phyloP scores from a whole-genome alignment of 2,329 filamentous ascomycete species.

The Cladosporium sp. region DNA sequence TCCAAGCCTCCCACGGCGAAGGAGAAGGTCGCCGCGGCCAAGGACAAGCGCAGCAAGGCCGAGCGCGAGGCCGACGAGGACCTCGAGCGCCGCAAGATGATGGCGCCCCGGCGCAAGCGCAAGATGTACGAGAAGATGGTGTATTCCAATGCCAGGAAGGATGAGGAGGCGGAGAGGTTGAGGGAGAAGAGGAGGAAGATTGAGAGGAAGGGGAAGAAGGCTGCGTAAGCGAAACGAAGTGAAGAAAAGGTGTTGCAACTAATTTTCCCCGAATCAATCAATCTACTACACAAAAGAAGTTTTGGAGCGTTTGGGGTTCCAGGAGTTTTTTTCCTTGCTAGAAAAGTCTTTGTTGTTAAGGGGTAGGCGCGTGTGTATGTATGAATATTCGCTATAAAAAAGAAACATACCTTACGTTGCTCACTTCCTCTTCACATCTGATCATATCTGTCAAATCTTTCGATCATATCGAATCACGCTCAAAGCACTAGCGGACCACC shows the following conservation, averaged over 20 bases:
- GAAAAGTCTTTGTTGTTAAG: too few species aligned
- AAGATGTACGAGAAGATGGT: slow-evolving; percentile 98
- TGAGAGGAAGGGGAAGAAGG: slow-evolving; percentile 51
- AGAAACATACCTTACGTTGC: too few species aligned
- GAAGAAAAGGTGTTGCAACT: neutral
- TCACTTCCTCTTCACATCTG: too few species aligned
- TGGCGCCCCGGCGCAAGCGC: slow-evolving; percentile 97
- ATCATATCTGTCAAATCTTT: too few species aligned
- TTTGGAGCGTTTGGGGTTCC: neutral
- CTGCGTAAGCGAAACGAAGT: neutral
- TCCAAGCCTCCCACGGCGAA: slow-evolving; percentile 52
- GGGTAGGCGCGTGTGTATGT: too few species aligned
- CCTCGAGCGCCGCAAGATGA: slow-evolving; percentile 89
- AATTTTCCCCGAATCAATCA: too few species aligned
- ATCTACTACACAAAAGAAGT: too few species aligned
- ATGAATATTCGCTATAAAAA: too few species aligned
- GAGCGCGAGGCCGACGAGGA: slow-evolving; percentile 74
- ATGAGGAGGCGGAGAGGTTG: slow-evolving; percentile 81
- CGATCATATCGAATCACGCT: too few species aligned
- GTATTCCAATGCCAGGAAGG: slow-evolving; percentile 91
- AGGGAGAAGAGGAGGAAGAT: slow-evolving; percentile 86
- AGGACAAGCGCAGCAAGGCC: slow-evolving; percentile 63
- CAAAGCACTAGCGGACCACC: too few species aligned
- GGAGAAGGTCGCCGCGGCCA: slow-evolving; percentile 60
- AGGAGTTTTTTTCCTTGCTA: neutral